phyloP scores from a whole-genome alignment of 768 basidiomycete species.

The Cyathus striatus region DNA sequence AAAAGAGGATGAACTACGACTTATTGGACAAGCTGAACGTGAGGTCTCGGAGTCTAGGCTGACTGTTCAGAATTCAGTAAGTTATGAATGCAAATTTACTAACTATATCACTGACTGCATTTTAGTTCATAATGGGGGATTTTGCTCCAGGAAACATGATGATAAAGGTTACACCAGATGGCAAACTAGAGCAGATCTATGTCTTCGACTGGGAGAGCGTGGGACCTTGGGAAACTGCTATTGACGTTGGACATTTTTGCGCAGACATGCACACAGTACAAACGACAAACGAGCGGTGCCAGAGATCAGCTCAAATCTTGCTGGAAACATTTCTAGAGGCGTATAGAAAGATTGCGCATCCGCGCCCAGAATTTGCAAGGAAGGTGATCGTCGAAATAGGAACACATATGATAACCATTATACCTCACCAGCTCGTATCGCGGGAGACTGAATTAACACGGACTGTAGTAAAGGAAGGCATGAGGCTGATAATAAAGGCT shows the following conservation, averaged over 20 bases:
- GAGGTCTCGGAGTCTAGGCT: constrained; percentile 18
- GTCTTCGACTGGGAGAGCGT: constrained; percentile 66
- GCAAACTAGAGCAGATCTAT: constrained; percentile 32
- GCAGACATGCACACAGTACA: constrained; percentile 52
- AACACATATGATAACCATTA: constrained; percentile 47
- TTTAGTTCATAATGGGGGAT: constrained; percentile 58
- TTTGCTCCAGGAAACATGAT: constrained; percentile 72
- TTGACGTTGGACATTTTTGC: constrained; percentile 62
- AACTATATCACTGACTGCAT: background rate
- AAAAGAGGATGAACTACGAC: constrained; percentile 26
- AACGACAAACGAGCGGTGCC: constrained; percentile 37
- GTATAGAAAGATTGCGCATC: constrained; percentile 28
- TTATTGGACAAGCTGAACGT: constrained; percentile 13
- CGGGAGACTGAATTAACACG: constrained; percentile 40
- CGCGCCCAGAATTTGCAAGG: constrained; percentile 23
- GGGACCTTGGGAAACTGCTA: constrained; percentile 47
- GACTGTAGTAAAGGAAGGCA: constrained; percentile 45
- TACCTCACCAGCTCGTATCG: constrained; percentile 48
- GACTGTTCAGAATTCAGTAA: constrained; percentile 20
- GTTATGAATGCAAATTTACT: constrained; percentile 6
- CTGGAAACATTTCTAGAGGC: constrained; percentile 38
- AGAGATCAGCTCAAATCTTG: constrained; percentile 27
- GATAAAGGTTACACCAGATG: constrained; percentile 27
- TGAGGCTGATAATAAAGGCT: constrained; percentile 34
- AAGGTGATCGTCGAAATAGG: constrained; percentile 44